A percentile compares a stretch with the other conserved stretches of the same genome.
phyloP scores from a whole-genome alignment of 768 basidiomycete species.

The Suillus brevipes region DNA sequence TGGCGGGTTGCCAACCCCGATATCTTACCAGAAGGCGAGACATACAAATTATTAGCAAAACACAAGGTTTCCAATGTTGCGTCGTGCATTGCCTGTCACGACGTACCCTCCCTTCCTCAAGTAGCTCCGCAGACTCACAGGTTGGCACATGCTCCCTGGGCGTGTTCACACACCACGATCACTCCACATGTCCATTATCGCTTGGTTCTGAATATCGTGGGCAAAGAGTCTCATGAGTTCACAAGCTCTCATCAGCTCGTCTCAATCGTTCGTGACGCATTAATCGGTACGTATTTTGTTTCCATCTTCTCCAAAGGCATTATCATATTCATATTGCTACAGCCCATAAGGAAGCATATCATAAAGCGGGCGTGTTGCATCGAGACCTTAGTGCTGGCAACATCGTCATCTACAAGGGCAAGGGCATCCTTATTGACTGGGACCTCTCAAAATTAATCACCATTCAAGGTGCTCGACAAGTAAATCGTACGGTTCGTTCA shows the following conservation, averaged over 20 bases:
- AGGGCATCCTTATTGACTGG: no score
- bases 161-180: not conserved
- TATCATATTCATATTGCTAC: not conserved
- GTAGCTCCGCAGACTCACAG: not conserved
- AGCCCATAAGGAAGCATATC: slow-evolving; percentile 5
- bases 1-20: not conserved
- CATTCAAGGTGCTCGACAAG: no score
- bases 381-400: no score
- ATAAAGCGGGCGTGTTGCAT: no score
- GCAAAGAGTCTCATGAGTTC: not conserved
- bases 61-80: slow-evolving; percentile 26
- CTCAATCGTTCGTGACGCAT: not conserved
- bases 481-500: no score
- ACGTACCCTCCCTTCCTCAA: not conserved
- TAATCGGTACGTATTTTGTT: slow-evolving; percentile 3
- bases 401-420: no score
- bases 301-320: not conserved
- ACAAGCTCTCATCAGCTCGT: not conserved
- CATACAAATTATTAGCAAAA: slow-evolving; percentile 20
- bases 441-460: no score
- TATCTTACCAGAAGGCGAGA: slow-evolving; percentile 23
- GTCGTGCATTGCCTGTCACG: slow-evolving; percentile 6
- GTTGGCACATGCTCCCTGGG: not conserved
- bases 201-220: not conserved
- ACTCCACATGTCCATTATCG: not conserved